These are phyloP conservation scores for Leishmania arabica DNA, from an alignment of 208 protist species.

Conservation along the genomic window DNA sequence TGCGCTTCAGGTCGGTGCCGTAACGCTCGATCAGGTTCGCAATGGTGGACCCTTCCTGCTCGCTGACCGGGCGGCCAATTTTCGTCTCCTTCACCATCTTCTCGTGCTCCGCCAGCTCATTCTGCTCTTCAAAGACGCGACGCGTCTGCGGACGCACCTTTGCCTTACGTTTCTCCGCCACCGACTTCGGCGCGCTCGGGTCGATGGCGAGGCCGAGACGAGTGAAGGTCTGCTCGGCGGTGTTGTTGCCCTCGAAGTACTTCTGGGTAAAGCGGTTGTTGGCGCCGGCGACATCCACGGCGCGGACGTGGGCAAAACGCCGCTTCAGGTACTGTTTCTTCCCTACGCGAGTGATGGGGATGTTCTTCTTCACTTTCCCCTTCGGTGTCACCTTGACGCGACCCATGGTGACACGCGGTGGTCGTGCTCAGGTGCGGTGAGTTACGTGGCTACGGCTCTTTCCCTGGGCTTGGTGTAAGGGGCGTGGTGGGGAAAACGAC, in stretches of 20 bases:
- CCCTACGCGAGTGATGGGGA: constrained; percentile 84
- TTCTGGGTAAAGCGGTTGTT: constrained; percentile 85
- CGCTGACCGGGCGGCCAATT: constrained; percentile 69
- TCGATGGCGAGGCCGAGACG: constrained; percentile 73
- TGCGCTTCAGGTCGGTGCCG: constrained; percentile 79
- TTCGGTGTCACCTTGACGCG: constrained; percentile 79
- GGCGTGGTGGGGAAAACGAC: not conserved
- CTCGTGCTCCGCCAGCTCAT: constrained; percentile 36
- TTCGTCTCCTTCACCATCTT: constrained; percentile 32
- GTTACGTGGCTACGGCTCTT: not conserved
- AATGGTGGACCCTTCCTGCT: constrained; percentile 78
- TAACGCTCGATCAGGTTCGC: constrained; percentile 70
- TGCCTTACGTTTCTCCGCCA: constrained; percentile 47
- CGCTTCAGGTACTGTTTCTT: constrained; percentile 87
- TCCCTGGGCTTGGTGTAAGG: not conserved
- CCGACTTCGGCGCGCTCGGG: constrained; percentile 44
- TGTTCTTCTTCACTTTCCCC: constrained; percentile 85
- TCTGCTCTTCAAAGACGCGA: constrained; percentile 57
- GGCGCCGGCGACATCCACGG: constrained; percentile 67
- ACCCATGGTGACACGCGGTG: constrained; percentile 39
- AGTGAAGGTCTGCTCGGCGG: constrained; percentile 80
- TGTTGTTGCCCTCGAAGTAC: constrained; percentile 67
- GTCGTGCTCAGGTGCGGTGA: not conserved
- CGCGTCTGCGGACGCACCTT: constrained; percentile 46
- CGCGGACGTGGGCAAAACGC: constrained; percentile 77